These are phyloP conservation scores for Arabidopsis thaliana DNA, from an alignment of 345 rosid species.

Conservation along the genomic window DNA sequence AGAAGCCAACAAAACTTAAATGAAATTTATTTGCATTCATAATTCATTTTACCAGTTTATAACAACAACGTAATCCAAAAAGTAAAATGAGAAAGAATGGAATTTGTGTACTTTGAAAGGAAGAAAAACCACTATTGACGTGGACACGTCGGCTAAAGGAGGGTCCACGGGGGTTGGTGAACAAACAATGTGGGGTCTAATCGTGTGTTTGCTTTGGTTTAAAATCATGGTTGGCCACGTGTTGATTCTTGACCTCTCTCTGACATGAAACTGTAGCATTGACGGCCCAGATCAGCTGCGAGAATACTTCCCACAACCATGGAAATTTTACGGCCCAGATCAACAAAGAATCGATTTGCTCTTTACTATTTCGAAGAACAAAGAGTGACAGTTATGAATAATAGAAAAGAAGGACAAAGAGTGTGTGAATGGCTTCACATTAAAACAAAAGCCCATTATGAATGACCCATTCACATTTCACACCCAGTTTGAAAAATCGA, in stretches of 20 bases:
- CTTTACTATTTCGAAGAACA: no score
- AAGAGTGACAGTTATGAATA: no score
- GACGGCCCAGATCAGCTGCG: conserved; percentile 12
- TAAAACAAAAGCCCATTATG: neutral
- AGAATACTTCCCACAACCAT: neutral
- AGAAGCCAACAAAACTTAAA: neutral
- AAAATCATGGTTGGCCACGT: conserved; percentile 3
- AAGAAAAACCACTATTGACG: neutral
- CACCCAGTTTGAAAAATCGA: neutral
- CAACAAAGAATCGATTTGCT: neutral
- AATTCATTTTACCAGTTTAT: no score
- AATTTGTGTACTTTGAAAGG: conserved; percentile 6
- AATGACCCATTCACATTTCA: neutral
- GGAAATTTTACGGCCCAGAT: neutral
- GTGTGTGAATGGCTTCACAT: neutral
- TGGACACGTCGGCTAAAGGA: conserved; percentile 18
- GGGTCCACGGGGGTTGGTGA: conserved; percentile 43
- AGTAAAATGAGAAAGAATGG: neutral
- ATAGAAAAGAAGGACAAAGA: neutral
- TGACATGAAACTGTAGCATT: neutral
- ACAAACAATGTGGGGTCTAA: conserved; percentile 13
- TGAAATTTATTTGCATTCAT: neutral
- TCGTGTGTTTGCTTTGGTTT: neutral
- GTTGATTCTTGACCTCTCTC: neutral
- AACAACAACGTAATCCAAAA: neutral